A percentile compares a stretch with the other conserved stretches of the same genome.
phyloP scores from a whole-genome alignment of 2,329 filamentous ascomycete species.

The Trichoderma polysporum region DNA sequence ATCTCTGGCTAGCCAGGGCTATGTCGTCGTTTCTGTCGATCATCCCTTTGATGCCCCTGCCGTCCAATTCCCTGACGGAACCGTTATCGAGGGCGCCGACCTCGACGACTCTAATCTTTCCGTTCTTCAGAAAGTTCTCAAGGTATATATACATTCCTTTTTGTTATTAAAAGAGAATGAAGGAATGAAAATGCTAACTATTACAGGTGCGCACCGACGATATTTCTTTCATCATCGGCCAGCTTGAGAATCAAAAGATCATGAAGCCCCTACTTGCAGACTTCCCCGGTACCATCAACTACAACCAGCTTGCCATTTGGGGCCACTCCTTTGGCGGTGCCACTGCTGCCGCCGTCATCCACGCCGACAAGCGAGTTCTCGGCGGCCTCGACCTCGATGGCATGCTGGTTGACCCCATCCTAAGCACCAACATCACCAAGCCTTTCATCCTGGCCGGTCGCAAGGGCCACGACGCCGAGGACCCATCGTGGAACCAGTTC shows the following conservation, averaged over 20 bases:
- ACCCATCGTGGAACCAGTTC: slow-evolving; percentile 35
- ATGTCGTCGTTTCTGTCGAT: slow-evolving; percentile 48
- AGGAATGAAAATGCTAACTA: background rate
- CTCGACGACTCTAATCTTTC: slow-evolving; percentile 20
- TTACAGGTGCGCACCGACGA: slow-evolving; percentile 38
- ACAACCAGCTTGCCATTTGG: slow-evolving; percentile 34
- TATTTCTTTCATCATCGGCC: slow-evolving; percentile 38
- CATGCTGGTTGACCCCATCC: slow-evolving; percentile 32
- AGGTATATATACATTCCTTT: slow-evolving; percentile 23
- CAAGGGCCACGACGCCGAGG: slow-evolving; percentile 31
- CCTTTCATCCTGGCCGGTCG: slow-evolving; percentile 36
- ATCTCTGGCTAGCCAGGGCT: slow-evolving; percentile 47
- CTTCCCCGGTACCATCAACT: slow-evolving; percentile 30
- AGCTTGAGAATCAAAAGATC: slow-evolving; percentile 29
- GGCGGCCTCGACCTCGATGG: slow-evolving; percentile 46
- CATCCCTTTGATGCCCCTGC: slow-evolving; percentile 47
- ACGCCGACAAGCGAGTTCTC: slow-evolving; percentile 34
- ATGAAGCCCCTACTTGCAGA: slow-evolving; percentile 23
- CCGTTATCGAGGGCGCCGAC: slow-evolving; percentile 29
- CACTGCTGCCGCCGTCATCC: slow-evolving; percentile 35
- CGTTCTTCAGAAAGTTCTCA: slow-evolving; percentile 24
- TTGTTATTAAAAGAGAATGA: background rate
- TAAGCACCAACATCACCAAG: slow-evolving; percentile 29
- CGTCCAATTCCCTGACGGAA: slow-evolving; percentile 48
- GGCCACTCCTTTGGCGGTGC: slow-evolving; percentile 44